phyloP scores from a whole-genome alignment of 2,329 filamentous ascomycete species.

The Camptophora hylomeconis region DNA sequence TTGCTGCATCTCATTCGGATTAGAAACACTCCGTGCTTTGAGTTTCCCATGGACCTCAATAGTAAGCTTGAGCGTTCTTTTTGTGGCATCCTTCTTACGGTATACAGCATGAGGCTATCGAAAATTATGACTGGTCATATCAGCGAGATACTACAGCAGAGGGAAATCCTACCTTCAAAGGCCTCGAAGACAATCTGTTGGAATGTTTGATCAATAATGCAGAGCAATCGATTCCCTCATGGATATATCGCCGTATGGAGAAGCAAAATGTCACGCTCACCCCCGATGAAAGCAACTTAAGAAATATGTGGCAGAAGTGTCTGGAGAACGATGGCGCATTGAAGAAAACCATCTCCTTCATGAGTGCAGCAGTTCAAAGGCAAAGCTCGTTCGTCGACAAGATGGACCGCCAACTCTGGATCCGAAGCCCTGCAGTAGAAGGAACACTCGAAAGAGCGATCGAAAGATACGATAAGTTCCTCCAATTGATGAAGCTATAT shows the following conservation, averaged over 20 bases:
- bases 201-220: background rate
- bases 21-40: slow-evolving; percentile 1
- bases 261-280: background rate
- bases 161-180: slow-evolving; percentile 1
- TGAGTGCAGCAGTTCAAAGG: slow-evolving; percentile 24
- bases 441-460: slow-evolving; percentile 25
- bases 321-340: too few relatives aligned
- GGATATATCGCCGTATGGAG: slow-evolving; percentile 2
- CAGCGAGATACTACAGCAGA: slow-evolving; percentile 1
- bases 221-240: slow-evolving; percentile 1
- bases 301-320: too few relatives aligned
- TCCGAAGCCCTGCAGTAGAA: slow-evolving; percentile 23
- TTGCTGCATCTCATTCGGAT: slow-evolving; percentile 5
- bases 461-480: slow-evolving; percentile 27
- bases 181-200: slow-evolving; percentile 8
- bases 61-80: slow-evolving; percentile 5
- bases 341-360: too few relatives aligned
- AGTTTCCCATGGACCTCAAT: slow-evolving; percentile 11
- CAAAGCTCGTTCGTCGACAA: slow-evolving; percentile 29
- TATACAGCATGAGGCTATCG: slow-evolving; percentile 3
- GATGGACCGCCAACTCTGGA: slow-evolving; percentile 29
- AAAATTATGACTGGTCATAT: slow-evolving; percentile 5
- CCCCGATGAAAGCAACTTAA: background rate
- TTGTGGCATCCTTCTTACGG: too few relatives aligned
- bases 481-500: slow-evolving; percentile 22